Conservation (phyloP, 1,284 basidiomycete genomes). For the Marasmius oreades region DNA sequence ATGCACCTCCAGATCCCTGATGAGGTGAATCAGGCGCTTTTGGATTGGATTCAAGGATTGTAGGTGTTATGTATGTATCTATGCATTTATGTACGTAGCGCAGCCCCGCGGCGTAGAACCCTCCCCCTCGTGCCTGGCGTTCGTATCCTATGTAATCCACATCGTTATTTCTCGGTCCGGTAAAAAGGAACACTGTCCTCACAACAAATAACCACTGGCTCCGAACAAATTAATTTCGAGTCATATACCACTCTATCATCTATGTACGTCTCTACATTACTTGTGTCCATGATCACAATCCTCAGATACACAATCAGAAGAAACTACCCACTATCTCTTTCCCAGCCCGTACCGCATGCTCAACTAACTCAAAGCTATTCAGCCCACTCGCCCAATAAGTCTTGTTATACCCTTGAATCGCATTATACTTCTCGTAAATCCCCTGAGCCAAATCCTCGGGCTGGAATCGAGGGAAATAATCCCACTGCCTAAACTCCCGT, state of each 20-base stretch:
- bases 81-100: too few relatives aligned
- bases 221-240: too few relatives aligned
- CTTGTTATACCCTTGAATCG: constrained; percentile 7
- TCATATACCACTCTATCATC: too few relatives aligned
- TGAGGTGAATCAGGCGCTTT: not conserved
- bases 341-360: constrained; percentile 9
- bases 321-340: constrained; percentile 9
- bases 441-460: not conserved
- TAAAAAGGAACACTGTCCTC: too few relatives aligned
- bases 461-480: constrained; percentile 10
- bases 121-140: too few relatives aligned
- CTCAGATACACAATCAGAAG: too few relatives aligned
- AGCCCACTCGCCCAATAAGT: constrained; percentile 10
- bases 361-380: constrained; percentile 12
- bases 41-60: not conserved
- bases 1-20: not conserved
- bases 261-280: too few relatives aligned
- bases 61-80: not conserved
- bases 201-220: too few relatives aligned
- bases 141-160: too few relatives aligned
- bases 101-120: too few relatives aligned
- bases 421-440: constrained; percentile 9
- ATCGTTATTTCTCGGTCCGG: too few relatives aligned
- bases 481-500: constrained; percentile 3
- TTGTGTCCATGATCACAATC: too few relatives aligned